phyloP scores from a whole-genome alignment of 1,284 basidiomycete species.

The Gymnopus androsaceus region DNA sequence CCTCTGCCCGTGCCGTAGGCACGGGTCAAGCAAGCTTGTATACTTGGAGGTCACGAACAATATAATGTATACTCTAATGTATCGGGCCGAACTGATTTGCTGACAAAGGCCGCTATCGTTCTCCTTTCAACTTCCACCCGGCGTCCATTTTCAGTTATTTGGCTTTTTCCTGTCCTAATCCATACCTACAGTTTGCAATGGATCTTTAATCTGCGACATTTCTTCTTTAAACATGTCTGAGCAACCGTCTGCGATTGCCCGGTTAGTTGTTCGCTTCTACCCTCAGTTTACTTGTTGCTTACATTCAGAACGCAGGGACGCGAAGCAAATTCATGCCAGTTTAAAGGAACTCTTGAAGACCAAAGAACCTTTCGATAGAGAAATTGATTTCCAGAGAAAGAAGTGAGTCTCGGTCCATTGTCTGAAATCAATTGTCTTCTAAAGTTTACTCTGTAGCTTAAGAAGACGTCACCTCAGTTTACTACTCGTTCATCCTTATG shows the following conservation, averaged over 20 bases:
- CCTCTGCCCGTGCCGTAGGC: too few species aligned
- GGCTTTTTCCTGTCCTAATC: too few species aligned
- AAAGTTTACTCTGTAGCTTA: conserved; percentile 49
- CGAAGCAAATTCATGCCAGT: conserved; percentile 64
- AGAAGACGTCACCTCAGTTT: conserved; percentile 76
- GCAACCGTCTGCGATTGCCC: conserved; percentile 37
- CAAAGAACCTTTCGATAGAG: conserved; percentile 78
- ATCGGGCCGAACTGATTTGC: too few species aligned
- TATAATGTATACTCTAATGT: too few species aligned
- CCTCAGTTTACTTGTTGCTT: not conserved
- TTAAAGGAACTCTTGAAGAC: conserved; percentile 72
- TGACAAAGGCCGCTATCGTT: too few species aligned
- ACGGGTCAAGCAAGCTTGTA: too few species aligned
- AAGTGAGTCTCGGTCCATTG: conserved; percentile 53
- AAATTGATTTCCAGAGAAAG: conserved; percentile 83
- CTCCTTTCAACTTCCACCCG: too few species aligned
- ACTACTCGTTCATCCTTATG: conserved; percentile 74
- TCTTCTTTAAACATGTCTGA: conserved; percentile 12
- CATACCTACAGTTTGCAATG: not conserved
- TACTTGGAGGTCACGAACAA: too few species aligned
- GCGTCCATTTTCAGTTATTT: too few species aligned
- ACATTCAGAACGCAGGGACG: conserved; percentile 52
- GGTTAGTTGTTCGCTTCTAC: too few species aligned
- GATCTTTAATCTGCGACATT: not conserved
- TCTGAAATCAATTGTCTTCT: conserved; percentile 4